Conservation (phyloP, 306 rosid genomes). For the Hippophae tibetana region DNA sequence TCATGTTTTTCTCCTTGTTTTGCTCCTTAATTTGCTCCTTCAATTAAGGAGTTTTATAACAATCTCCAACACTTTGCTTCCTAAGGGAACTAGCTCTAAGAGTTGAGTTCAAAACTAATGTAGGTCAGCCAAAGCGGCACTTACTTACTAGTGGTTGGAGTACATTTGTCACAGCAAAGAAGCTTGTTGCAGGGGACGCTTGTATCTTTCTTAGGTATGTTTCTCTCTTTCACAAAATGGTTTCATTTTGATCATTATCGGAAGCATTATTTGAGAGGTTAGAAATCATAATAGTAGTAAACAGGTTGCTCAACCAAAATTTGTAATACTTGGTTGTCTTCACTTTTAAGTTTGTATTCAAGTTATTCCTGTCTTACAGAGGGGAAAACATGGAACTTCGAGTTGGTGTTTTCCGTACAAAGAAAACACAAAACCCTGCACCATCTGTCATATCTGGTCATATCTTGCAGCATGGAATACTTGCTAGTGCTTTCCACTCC, state of each 20-base stretch:
- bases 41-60: too few species aligned
- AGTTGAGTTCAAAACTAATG: constrained; percentile 7
- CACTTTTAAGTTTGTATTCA: not conserved
- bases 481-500: constrained; percentile 43
- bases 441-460: constrained; percentile 39
- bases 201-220: constrained; percentile 54
- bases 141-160: constrained; percentile 76
- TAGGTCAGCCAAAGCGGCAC: constrained; percentile 67
- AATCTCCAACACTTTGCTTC: too few species aligned
- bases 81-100: too few species aligned
- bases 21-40: too few species aligned
- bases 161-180: constrained; percentile 50
- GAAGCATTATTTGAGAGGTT: not conserved
- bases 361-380: constrained; percentile 25
- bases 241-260: not conserved
- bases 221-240: constrained; percentile 4
- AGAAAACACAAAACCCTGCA: constrained; percentile 18
- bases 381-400: constrained; percentile 48
- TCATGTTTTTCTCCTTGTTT: too few species aligned
- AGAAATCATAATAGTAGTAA: not conserved
- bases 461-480: constrained; percentile 54
- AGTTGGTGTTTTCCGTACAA: constrained; percentile 44
- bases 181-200: constrained; percentile 54
- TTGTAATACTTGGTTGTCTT: not conserved
- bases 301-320: not conserved